Conservation (phyloP, 192 early-diverging fungal genomes). For the Mortierella hygrophila region DNA sequence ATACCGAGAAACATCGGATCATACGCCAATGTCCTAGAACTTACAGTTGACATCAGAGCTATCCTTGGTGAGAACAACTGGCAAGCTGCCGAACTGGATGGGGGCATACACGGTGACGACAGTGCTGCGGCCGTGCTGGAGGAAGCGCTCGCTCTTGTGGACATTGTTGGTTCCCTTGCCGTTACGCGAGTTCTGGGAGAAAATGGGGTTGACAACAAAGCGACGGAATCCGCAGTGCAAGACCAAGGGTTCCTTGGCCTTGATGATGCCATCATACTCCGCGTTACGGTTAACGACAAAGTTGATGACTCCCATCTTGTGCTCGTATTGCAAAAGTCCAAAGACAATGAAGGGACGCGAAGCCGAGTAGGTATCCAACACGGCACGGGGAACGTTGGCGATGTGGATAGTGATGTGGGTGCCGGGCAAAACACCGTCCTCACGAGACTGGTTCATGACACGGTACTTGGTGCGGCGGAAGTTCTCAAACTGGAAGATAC, state of each 20-base stretch:
- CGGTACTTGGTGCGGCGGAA: slow-evolving; percentile 84
- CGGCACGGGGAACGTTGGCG: slow-evolving; percentile 73
- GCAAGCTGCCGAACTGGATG: slow-evolving; percentile 89
- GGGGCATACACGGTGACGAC: slow-evolving; percentile 94
- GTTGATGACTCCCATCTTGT: slow-evolving; percentile 93
- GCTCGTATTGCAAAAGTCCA: slow-evolving; percentile 84
- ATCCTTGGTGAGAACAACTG: slow-evolving; percentile 86
- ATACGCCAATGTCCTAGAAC: not conserved
- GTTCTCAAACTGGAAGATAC: slow-evolving; percentile 98
- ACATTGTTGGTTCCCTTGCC: slow-evolving; percentile 90
- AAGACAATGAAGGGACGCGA: slow-evolving; percentile 68
- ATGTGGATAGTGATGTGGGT: slow-evolving; percentile 81
- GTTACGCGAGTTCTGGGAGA: slow-evolving; percentile 86
- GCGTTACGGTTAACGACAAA: slow-evolving; percentile 79
- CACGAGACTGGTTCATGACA: slow-evolving; percentile 69
- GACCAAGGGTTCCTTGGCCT: slow-evolving; percentile 94
- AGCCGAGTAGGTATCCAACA: slow-evolving; percentile 65
- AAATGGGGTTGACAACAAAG: slow-evolving; percentile 88
- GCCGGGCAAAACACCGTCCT: slow-evolving; percentile 71
- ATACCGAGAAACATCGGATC: not conserved
- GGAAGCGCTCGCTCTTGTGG: slow-evolving; percentile 95
- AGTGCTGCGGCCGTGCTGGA: slow-evolving; percentile 76
- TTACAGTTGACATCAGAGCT: slow-evolving; percentile 66
- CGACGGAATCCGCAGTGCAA: slow-evolving; percentile 91
- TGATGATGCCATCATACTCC: slow-evolving; percentile 84